Evolutionary conservation across 1,139 yeast genomes (phyloP), one percentile per base, ranked within the genome.

Genomic region (Candida dubliniensis): DNA sequence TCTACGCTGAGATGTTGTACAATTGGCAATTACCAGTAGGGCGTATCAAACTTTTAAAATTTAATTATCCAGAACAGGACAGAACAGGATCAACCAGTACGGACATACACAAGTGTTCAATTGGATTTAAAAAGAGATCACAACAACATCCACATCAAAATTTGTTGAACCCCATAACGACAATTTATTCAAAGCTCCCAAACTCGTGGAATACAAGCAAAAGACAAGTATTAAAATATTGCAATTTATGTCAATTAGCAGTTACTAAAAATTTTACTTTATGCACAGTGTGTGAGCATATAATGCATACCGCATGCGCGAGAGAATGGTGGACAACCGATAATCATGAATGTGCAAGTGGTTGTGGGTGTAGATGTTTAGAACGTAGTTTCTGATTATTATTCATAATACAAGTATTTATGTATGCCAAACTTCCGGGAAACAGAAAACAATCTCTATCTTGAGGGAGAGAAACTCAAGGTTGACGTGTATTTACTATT

Each of bases 361-460:
- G 97, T 0, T 91, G 98, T 66, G 96, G 96, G 0, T 91, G 98
- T 58, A 54, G 62, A 8, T 89, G 96, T 63, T 61, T 82, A 41
- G 65, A 67, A 50, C 50, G 58, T 46, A 42, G 48, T 34, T 38
- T 48, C 24, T 41, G 39, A 18, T 10, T 8, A 31, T 24, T 15
- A 14, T 23, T 29, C 26, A 34, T 15, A 27, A 38, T 39, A 34
- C 37, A 36, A 38, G 23, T 18, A 18, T 18, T 5, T 18, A 32
- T 34, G 31, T 43, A 31, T 36, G 29, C 36, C 35, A 43, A 36
- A n/a, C n/a, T n/a, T n/a, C n/a, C n/a, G n/a, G 8, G 31, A 25
- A 35, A 27, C n/a, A 35, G 26, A 38, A 24, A 29, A 11, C 23
- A 14, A 27, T 27, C n/a, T 8, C 10, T 9, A 27, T 27, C 10